phyloP scores from a whole-genome alignment of 805 yeast species.

The Nakazawaea peltata region DNA sequence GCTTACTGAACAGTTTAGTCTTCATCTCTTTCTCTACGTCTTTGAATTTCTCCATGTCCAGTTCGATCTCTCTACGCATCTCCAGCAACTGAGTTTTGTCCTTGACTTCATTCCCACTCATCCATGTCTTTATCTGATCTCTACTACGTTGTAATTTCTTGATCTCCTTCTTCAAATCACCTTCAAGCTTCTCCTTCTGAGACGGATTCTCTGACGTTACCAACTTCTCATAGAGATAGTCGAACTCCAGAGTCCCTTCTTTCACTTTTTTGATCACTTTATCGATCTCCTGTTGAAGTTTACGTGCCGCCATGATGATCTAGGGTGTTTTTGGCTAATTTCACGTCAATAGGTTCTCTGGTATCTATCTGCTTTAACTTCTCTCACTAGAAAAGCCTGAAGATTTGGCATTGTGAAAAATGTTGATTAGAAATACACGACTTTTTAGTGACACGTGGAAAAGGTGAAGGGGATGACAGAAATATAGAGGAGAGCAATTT shows the following conservation, averaged over 20 bases:
- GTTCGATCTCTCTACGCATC: conserved; percentile 29
- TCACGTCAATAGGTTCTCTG: background rate
- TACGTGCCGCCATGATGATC: conserved; percentile 26
- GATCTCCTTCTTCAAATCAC: conserved; percentile 51
- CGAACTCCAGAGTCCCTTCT: conserved; percentile 49
- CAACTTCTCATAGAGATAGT: conserved; percentile 48
- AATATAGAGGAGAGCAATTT: too few relatives aligned
- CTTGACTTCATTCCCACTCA: conserved; percentile 45
- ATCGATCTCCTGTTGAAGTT: conserved; percentile 46
- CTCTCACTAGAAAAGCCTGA: too few relatives aligned
- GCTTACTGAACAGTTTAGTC: conserved; percentile 51
- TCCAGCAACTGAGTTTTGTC: conserved; percentile 36
- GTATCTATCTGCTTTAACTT: background rate
- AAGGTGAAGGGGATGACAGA: too few relatives aligned
- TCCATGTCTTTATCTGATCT: conserved; percentile 55
- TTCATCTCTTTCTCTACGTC: conserved; percentile 49
- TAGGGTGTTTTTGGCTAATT: conserved; percentile 11
- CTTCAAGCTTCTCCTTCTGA: conserved; percentile 50
- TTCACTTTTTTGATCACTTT: conserved; percentile 52
- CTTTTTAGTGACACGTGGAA: too few relatives aligned
- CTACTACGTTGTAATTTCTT: conserved; percentile 50
- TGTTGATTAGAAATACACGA: too few relatives aligned
- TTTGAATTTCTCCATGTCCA: conserved; percentile 55
- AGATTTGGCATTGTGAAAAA: too few relatives aligned
- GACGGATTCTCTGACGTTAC: conserved; percentile 38